Evolutionary conservation across 2,329 filamentous ascomycete species (phyloP).

Genomic region (Sarocladium brachiariae): DNA sequence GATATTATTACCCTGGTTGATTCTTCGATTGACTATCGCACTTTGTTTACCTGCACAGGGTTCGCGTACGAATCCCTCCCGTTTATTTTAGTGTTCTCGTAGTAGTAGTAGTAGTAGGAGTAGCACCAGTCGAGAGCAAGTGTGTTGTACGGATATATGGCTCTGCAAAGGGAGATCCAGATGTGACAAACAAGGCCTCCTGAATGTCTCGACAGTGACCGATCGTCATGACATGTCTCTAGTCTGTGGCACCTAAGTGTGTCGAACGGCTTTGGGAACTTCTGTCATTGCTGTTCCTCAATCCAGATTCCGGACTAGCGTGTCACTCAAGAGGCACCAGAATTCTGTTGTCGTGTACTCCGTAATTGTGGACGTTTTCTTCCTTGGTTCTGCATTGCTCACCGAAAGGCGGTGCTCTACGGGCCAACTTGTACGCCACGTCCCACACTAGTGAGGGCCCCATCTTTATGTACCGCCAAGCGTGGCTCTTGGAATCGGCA

Average conservation of each 20-base stretch:
- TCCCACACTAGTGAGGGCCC: background rate
- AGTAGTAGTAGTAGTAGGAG: too few relatives aligned
- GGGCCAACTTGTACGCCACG: background rate
- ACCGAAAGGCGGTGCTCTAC: background rate
- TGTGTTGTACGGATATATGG: too few relatives aligned
- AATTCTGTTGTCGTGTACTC: background rate
- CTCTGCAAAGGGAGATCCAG: too few relatives aligned
- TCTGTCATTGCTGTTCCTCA: too few relatives aligned
- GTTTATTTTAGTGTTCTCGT: too few relatives aligned
- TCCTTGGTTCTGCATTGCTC: background rate
- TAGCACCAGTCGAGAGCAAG: too few relatives aligned
- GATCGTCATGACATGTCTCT: conserved; percentile 1
- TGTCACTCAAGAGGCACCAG: background rate
- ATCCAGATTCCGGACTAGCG: conserved; percentile 3
- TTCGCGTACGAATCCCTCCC: too few relatives aligned
- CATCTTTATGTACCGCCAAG: background rate
- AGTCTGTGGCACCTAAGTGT: background rate
- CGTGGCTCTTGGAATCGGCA: background rate
- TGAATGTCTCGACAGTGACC: background rate
- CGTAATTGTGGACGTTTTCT: background rate
- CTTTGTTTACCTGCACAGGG: too few relatives aligned
- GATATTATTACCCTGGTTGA: too few relatives aligned
- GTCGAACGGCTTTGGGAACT: conserved; percentile 8
- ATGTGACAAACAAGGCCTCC: background rate
- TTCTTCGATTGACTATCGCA: too few relatives aligned